These are phyloP conservation scores for Amphirosellinia nigrospora DNA, from an alignment of 495 filamentous ascomycete species.

Conservation along the genomic window DNA sequence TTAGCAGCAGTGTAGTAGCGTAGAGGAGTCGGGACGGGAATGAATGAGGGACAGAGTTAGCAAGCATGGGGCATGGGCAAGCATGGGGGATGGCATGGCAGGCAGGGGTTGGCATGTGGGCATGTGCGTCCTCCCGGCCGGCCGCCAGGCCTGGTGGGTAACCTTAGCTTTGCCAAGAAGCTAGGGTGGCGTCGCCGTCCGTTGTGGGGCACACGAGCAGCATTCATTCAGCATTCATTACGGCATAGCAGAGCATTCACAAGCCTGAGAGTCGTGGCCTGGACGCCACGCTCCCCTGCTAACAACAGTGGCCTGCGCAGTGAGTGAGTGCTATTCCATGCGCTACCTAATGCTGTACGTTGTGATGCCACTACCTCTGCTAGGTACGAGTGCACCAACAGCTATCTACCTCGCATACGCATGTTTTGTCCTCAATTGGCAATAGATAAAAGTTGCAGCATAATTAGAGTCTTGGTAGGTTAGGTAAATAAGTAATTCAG, in stretches of 20 bases:
- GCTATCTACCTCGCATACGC: neutral
- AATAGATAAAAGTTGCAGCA: too few relatives aligned
- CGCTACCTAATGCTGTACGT: neutral
- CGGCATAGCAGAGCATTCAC: constrained; percentile 4
- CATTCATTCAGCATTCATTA: too few relatives aligned
- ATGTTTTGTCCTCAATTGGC: constrained; percentile 11
- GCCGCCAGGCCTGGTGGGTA: constrained; percentile 17
- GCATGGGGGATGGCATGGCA: constrained; percentile 1
- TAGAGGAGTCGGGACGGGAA: too few relatives aligned
- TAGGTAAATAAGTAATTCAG: too few relatives aligned
- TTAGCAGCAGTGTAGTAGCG: too few relatives aligned
- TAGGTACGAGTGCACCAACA: constrained; percentile 4
- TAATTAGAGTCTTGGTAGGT: too few relatives aligned
- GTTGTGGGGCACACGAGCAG: constrained; percentile 1
- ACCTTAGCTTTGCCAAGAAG: constrained; percentile 1
- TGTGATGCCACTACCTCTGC: neutral
- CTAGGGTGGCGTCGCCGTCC: neutral
- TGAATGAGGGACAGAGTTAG: too few relatives aligned
- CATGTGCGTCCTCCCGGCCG: constrained; percentile 17
- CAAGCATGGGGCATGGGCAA: too few relatives aligned
- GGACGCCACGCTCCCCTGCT: constrained; percentile 8
- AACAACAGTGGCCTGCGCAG: neutral
- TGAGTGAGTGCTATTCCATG: constrained; percentile 3
- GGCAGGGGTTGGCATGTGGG: constrained; percentile 15
- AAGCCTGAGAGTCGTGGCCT: neutral